Evolutionary conservation across 1,284 basidiomycete species (phyloP).

Genomic region (Caloboletus firmus): DNA sequence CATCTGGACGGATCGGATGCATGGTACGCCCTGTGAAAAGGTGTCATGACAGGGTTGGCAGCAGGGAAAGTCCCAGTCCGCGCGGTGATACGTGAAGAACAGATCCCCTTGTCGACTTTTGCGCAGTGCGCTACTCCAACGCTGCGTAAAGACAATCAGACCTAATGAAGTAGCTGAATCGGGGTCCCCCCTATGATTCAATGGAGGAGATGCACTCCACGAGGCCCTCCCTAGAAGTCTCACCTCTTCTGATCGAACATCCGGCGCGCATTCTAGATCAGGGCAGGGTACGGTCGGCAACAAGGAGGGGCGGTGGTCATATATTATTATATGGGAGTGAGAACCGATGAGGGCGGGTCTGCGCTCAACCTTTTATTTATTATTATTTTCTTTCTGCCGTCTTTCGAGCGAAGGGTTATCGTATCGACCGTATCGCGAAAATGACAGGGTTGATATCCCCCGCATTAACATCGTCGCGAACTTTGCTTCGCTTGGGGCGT

Average conservation of each 20-base stretch:
- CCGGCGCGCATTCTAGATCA: slow-evolving; percentile 4
- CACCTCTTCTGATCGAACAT: neutral
- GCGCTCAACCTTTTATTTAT: neutral
- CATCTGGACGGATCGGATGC: neutral
- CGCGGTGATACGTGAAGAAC: neutral
- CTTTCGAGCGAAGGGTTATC: slow-evolving; percentile 1
- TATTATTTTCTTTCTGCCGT: neutral
- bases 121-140: slow-evolving; percentile 1
- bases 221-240: neutral
- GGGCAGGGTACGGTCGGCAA: slow-evolving; percentile 9
- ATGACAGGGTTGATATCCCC: neutral
- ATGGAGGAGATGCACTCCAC: slow-evolving; percentile 1
- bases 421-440: neutral
- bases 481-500: neutral
- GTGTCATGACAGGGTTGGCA: neutral
- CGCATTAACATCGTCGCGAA: neutral
- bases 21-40: slow-evolving; percentile 4
- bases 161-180: neutral
- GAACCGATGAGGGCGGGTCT: slow-evolving; percentile 7
- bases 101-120: slow-evolving; percentile 1
- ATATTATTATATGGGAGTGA: neutral
- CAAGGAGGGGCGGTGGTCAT: slow-evolving; percentile 4
- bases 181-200: neutral
- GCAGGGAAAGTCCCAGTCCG: neutral
- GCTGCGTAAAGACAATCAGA: neutral